Evolutionary conservation across 768 basidiomycete species (phyloP), one percentile per base, ranked within the genome.

Genomic region (Pleurotus eryngii): DNA sequence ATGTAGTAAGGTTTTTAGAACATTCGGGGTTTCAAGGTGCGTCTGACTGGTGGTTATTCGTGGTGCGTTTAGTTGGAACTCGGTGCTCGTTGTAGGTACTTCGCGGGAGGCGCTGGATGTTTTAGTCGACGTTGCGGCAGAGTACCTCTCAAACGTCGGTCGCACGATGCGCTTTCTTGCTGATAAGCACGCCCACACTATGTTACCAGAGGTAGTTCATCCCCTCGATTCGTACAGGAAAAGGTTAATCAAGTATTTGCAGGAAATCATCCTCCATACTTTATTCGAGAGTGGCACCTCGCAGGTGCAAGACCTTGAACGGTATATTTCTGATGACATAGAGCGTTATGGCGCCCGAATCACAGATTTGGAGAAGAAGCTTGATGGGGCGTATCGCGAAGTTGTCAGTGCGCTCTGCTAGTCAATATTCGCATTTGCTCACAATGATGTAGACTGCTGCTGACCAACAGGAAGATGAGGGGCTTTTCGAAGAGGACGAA

Each of bases 241-340:
- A 14, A 6, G 12, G 51, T 43, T 49, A 37, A n/a, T n/a, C 45
- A 14, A 37, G 11, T 45, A 24, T 18, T 30, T 43, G n/a, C 58
- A 96, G 93, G 93, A 96, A 85, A 95, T 97, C 35, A 86, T 96
- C 38, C 79, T 95, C 1, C 93, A 96, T 68, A 89, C 92, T 0
- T 74, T 98, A 15, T 92, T 95, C 62, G 93, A 97, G 72, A 91
- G 89, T 59, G 95, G 95, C 4, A 84, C 82, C 5, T 84, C 91
- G 0, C 81, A 84, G 56, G 74, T 94, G 7, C 79, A 85, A 64
- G 88, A 91, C 60, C 81, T 98, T 1, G 92, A 95, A 63, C 80
- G 86, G 11, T 95, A 97, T 67, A 83, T 98, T 67, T 83, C 83
- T 49, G 95, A 98, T 59, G 96, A 97, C 59, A 80, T 98, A 40